These are phyloP conservation scores for Imleria badia DNA, from an alignment of 768 basidiomycete genomes.

Conservation along the genomic window DNA sequence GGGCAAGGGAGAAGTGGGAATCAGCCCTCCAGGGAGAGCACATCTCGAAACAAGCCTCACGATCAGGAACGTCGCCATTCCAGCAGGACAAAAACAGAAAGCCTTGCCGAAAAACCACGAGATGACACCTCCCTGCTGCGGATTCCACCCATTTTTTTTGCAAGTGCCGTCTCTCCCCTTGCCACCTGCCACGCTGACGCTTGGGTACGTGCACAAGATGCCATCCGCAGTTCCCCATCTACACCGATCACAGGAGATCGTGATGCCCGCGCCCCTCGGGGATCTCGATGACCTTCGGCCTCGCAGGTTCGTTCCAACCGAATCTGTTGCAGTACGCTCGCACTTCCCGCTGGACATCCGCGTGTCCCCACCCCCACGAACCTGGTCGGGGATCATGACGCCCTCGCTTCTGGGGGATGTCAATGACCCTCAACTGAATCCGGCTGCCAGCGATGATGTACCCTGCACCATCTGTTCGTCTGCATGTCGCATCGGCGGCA, in stretches of 20 bases:
- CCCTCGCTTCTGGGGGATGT: too few relatives aligned
- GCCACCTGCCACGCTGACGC: slow-evolving; percentile 1
- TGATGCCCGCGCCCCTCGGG: slow-evolving; percentile 26
- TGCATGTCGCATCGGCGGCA: slow-evolving; percentile 19
- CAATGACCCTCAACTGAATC: too few relatives aligned
- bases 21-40: too few relatives aligned
- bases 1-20: slow-evolving; percentile 25
- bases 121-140: slow-evolving; percentile 17
- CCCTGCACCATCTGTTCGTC: slow-evolving; percentile 26
- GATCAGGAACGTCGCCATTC: slow-evolving; percentile 16
- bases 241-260: slow-evolving; percentile 27
- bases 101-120: slow-evolving; percentile 31
- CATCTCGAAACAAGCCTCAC: slow-evolving; percentile 17
- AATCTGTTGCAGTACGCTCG: not conserved
- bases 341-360: slow-evolving; percentile 4
- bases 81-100: slow-evolving; percentile 26
- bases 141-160: slow-evolving; percentile 18
- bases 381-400: too few relatives aligned
- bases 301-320: slow-evolving; percentile 14
- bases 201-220: slow-evolving; percentile 9
- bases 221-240: slow-evolving; percentile 13
- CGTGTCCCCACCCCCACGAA: slow-evolving; percentile 9
- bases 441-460: slow-evolving; percentile 27
- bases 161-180: slow-evolving; percentile 8
- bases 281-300: slow-evolving; percentile 18